phyloP scores from a whole-genome alignment of 2,329 filamentous ascomycete genomes.

The Sporothrix pallida region DNA sequence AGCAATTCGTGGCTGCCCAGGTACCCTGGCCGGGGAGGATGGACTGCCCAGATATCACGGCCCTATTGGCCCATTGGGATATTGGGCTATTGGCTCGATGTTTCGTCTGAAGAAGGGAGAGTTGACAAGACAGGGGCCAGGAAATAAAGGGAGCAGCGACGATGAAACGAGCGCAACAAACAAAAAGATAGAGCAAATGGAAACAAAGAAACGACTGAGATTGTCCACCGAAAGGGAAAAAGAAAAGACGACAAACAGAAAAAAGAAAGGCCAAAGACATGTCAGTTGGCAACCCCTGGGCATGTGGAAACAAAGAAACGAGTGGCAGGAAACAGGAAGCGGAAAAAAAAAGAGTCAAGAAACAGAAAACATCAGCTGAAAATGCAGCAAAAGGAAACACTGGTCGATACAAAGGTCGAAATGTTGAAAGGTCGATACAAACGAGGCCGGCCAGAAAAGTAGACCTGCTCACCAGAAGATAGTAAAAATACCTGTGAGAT shows the following conservation, averaged over 20 bases:
- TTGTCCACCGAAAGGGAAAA: not conserved
- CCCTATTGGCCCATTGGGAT: not conserved
- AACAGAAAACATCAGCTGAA: not conserved
- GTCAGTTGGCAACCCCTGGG: not conserved
- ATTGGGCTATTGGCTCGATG: conserved; percentile 28
- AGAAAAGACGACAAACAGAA: not conserved
- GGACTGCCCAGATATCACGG: conserved; percentile 3
- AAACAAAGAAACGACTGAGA: not conserved
- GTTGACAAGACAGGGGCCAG: conserved; percentile 10
- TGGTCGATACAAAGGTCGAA: not conserved
- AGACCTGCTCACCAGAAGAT: not conserved
- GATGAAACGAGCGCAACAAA: conserved; percentile 7
- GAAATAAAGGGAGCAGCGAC: not conserved
- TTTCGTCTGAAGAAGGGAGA: conserved; percentile 20
- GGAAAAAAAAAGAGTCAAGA: not conserved
- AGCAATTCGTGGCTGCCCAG: not conserved
- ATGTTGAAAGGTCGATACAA: not conserved
- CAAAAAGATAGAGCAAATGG: not conserved
- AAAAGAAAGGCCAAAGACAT: not conserved
- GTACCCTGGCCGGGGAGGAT: not conserved
- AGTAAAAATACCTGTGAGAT: not conserved
- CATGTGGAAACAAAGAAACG: conserved; percentile 19
- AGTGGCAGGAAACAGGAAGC: not conserved
- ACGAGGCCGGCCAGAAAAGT: not conserved
- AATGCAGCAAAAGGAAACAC: not conserved